Conservation (phyloP, 2,329 filamentous ascomycete species). For the Fusarium sp. region DNA sequence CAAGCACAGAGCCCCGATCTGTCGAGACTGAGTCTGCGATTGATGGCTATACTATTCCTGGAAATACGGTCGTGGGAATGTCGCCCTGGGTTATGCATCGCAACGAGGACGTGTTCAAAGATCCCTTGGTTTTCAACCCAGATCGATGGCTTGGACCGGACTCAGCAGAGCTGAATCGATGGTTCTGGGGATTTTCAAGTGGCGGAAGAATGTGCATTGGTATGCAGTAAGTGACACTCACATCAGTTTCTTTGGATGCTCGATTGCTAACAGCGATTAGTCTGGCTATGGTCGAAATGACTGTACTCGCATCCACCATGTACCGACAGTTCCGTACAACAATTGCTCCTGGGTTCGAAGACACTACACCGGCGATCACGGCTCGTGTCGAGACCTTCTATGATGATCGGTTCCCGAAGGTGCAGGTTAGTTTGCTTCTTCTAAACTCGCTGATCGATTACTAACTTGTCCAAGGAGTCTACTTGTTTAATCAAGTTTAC, state of each 20-base stretch:
- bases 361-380: slow-evolving; percentile 37
- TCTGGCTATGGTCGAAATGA: slow-evolving; percentile 46
- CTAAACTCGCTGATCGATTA: rapidly evolving
- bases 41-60: slow-evolving; percentile 46
- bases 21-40: slow-evolving; percentile 28
- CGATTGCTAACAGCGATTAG: neutral
- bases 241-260: rapidly evolving
- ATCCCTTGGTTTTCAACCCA: slow-evolving; percentile 45
- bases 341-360: slow-evolving; percentile 28
- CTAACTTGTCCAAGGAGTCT: slow-evolving; percentile 19
- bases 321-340: slow-evolving; percentile 38
- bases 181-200: slow-evolving; percentile 47
- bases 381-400: slow-evolving; percentile 43
- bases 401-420: slow-evolving; percentile 32
- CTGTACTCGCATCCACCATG: slow-evolving; percentile 29
- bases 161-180: slow-evolving; percentile 37
- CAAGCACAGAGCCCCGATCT: slow-evolving; percentile 64
- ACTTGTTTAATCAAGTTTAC: slow-evolving; percentile 39
- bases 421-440: slow-evolving; percentile 12
- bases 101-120: slow-evolving; percentile 42
- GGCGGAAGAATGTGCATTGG: slow-evolving; percentile 46
- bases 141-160: slow-evolving; percentile 46
- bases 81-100: slow-evolving; percentile 48
- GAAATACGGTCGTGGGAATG: slow-evolving; percentile 46
- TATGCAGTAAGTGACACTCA: slow-evolving; percentile 38